A percentile compares a stretch with the other conserved stretches of the same genome.
Evolutionary conservation across 371 early-diverging fungal genomes (phyloP).

Genomic region (Ordospora pajunii): DNA sequence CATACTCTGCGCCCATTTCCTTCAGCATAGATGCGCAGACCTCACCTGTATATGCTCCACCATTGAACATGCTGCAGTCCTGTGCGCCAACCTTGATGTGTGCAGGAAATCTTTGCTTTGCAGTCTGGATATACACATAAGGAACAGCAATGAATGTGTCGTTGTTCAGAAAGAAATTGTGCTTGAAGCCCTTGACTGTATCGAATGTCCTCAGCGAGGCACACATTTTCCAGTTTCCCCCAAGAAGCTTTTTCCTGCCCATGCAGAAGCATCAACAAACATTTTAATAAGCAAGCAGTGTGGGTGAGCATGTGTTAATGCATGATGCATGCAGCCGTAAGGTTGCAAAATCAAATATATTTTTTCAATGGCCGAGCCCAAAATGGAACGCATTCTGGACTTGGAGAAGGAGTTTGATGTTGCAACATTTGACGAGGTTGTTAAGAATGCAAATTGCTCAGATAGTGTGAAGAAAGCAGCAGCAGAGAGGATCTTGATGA

Average conservation of each 20-base stretch:
- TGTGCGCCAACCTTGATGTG: slow-evolving; percentile 83
- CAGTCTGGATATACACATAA: slow-evolving; percentile 67
- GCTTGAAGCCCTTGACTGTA: background rate
- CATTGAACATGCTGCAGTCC: slow-evolving; percentile 71
- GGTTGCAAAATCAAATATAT: background rate
- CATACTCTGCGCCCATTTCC: slow-evolving; percentile 83
- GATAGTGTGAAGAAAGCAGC: slow-evolving; percentile 24
- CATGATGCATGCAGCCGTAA: background rate
- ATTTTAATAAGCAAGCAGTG: background rate
- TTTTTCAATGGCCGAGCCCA: background rate
- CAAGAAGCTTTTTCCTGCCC: slow-evolving; percentile 41
- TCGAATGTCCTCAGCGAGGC: slow-evolving; percentile 31
- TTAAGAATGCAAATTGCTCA: slow-evolving; percentile 34
- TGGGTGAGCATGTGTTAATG: no score
- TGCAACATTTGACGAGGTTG: slow-evolving; percentile 53
- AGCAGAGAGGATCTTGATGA: slow-evolving; percentile 64
- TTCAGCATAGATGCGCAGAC: slow-evolving; percentile 83
- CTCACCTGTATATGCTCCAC: slow-evolving; percentile 95
- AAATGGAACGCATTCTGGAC: slow-evolving; percentile 58
- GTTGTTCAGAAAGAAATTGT: slow-evolving; percentile 38
- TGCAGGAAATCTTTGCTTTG: slow-evolving; percentile 51
- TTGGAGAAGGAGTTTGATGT: slow-evolving; percentile 51
- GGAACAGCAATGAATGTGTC: slow-evolving; percentile 96
- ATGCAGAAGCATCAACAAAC: background rate
- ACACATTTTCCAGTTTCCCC: slow-evolving; percentile 60